These are phyloP conservation scores for Parsonsia alboflavescens DNA, from an alignment of 257 asterid genomes.

Conservation along the genomic window DNA sequence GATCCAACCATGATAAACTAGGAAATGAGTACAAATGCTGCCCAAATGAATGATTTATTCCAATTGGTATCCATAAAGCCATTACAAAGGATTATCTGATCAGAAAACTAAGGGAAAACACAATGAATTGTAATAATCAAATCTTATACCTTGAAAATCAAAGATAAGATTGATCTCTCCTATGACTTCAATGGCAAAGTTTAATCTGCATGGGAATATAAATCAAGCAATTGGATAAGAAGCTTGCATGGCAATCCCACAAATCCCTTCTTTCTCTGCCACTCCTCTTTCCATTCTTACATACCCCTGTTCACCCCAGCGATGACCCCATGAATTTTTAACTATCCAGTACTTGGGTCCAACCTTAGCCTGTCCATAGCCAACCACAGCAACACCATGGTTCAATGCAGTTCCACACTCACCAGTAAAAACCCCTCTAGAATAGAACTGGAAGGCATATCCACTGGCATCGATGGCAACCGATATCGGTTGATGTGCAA, in stretches of 20 bases:
- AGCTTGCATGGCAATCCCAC: slow-evolving; percentile 45
- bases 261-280: slow-evolving; percentile 25
- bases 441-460: slow-evolving; percentile 31
- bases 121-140: too few relatives aligned
- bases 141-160: too few relatives aligned
- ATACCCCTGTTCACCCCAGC: slow-evolving; percentile 40
- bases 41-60: too few relatives aligned
- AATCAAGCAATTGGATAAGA: slow-evolving; percentile 33
- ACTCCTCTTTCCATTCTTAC: slow-evolving; percentile 34
- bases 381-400: slow-evolving; percentile 41
- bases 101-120: too few relatives aligned
- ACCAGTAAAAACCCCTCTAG: slow-evolving; percentile 35
- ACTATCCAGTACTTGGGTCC: slow-evolving; percentile 36
- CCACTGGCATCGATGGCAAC: slow-evolving; percentile 38
- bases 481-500: slow-evolving; percentile 27
- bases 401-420: slow-evolving; percentile 33
- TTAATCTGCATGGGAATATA: too few relatives aligned
- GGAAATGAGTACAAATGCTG: too few relatives aligned
- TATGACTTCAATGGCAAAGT: neutral
- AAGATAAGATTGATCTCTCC: neutral
- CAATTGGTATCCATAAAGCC: too few relatives aligned
- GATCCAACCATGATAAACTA: too few relatives aligned
- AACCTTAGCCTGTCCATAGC: slow-evolving; percentile 23
- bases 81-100: too few relatives aligned
- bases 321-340: slow-evolving; percentile 38